Evolutionary conservation across 176 grass and related monocot species (phyloP), one percentile per base, ranked within the genome.

Genomic region (Avena atlantica): DNA sequence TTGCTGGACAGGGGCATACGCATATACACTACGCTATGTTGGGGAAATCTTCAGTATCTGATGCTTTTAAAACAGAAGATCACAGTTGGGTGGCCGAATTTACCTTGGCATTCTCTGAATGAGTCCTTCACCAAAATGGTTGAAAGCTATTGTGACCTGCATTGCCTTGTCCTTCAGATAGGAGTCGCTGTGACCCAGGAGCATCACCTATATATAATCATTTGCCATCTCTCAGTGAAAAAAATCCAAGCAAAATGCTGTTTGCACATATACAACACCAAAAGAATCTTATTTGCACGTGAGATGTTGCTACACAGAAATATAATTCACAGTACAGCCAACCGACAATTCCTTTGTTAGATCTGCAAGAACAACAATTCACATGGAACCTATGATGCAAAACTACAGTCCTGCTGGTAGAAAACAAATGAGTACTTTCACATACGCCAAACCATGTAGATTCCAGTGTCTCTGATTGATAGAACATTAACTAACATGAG

Each of bases 111-210:
- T 93, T 62, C 91, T 90, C 65, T 93, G 94, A 58, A 97, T 92
- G 23, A 97, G 92, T 10, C 92, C 94, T 85, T 94, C 92, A 1
- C 94, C 94, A 7, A 97, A 97, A 81, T 97, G 94, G 86, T 97
- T 97, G 86, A 97, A 97, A 34, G 94, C 94, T 50, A 97, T 97
- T 4, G 94, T 97, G 44, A 97, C 94, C 88, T 97, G 94, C 94
- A 97, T 97, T 7, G 81, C 83, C 81, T 97, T 97, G 84, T 97
- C 94, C 55, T 91, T 88, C 40, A 83, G 90, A 24, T 97, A 92
- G 58, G 94, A 97, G 87, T 97, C 94, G 25, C 94, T 97, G 88
- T 97, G 94, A 2, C 94, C 94, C 48, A 97, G 40, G 55, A 97
- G 92, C 85, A 97, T 97, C 85, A 97, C 94, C 93, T 95, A 88